A percentile compares a stretch with the other conserved stretches of the same genome.
Conservation (phyloP, 495 filamentous ascomycete species). For the Neurospora sp. region DNA sequence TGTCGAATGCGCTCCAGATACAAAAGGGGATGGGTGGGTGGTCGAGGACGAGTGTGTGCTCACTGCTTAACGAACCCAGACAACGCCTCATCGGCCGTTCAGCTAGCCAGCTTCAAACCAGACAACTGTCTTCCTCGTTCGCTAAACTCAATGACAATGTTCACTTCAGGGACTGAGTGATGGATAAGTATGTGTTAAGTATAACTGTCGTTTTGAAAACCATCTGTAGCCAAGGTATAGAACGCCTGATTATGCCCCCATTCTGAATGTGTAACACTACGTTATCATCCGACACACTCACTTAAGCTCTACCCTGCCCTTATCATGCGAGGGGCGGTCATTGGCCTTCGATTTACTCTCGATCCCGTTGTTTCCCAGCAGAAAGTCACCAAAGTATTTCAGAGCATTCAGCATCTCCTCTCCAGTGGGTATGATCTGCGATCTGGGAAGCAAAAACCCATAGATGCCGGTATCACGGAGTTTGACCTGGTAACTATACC, state of each 20-base stretch:
- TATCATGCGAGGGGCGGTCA: background rate
- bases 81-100: background rate
- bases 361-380: slow-evolving; percentile 54
- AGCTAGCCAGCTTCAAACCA: background rate
- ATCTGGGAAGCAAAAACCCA: slow-evolving; percentile 79
- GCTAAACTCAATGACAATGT: background rate
- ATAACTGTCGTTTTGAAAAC: background rate
- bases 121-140: background rate
- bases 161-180: background rate
- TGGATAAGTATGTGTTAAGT: background rate
- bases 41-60: background rate
- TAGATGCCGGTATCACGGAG: slow-evolving; percentile 88
- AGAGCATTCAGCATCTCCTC: slow-evolving; percentile 76
- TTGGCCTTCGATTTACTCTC: slow-evolving; percentile 24
- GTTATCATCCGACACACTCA: slow-evolving; percentile 9
- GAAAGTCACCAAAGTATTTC: slow-evolving; percentile 68
- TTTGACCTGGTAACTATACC: slow-evolving; percentile 88
- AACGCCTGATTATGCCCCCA: background rate
- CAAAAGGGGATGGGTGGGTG: background rate
- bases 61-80: background rate
- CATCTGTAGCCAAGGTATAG: background rate
- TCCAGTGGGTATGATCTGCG: slow-evolving; percentile 83
- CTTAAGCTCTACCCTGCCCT: slow-evolving; percentile 4
- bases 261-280: slow-evolving; percentile 6
- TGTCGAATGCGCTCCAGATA: background rate